Percentiles rank a stretch among this genome's conserved stretches.
phyloP scores from a whole-genome alignment of 2,329 filamentous ascomycete species.

The Ophiobolus disseminans region DNA sequence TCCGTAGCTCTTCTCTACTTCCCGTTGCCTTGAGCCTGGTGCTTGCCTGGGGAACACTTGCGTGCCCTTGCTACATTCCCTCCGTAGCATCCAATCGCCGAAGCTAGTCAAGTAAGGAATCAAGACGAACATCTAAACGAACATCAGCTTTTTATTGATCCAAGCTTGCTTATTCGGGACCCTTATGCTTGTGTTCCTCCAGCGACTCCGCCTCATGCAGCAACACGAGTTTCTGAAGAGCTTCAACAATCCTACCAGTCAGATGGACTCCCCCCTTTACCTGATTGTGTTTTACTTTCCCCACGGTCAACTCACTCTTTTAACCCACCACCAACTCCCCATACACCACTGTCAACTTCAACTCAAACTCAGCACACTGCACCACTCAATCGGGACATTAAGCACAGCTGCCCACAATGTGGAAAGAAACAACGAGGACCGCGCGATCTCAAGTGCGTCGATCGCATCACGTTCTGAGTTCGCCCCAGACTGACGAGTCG shows the following conservation, averaged over 20 bases:
- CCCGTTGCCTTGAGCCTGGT: constrained; percentile 1
- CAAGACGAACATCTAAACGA: constrained; percentile 5
- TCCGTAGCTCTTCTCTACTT: constrained; percentile 3
- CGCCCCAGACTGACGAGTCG: neutral
- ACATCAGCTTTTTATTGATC: constrained; percentile 8
- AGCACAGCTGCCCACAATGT: no score
- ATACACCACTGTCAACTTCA: neutral
- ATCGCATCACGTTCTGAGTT: no score
- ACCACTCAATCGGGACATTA: no score
- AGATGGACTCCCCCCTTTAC: constrained; percentile 9
- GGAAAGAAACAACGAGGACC: no score
- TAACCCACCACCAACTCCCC: neutral
- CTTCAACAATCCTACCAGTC: constrained; percentile 3
- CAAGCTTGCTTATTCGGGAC: constrained; percentile 5
- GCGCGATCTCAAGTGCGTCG: no score
- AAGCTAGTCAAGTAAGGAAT: constrained; percentile 1
- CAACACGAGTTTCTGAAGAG: constrained; percentile 4
- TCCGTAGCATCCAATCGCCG: constrained; percentile 6
- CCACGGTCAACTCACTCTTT: constrained; percentile 11
- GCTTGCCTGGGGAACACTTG: constrained; percentile 5
- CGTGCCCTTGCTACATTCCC: constrained; percentile 4
- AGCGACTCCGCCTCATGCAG: constrained; percentile 6
- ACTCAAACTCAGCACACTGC: neutral
- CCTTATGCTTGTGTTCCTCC: constrained; percentile 4
- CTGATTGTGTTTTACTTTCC: constrained; percentile 6